Base-by-base conservation (phyloP, 1,284 basidiomycete genomes). In the Pseudozyma pruni region DNA sequence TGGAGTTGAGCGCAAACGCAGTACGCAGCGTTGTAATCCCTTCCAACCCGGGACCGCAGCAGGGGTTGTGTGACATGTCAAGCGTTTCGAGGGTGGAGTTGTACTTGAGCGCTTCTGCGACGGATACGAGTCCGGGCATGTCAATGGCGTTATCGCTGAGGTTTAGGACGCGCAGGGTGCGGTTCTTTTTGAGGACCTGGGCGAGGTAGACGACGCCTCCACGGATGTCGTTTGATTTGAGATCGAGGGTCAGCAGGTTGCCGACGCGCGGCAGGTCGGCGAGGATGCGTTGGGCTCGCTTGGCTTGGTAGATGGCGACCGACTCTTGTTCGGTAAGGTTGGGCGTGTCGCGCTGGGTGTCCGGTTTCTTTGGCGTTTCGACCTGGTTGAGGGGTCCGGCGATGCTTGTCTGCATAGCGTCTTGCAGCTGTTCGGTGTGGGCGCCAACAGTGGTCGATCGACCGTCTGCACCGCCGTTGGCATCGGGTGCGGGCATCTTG, bases 81-180 rank as follows among this genome's bases (percentile, higher is more conserved):
- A 98, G 87, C 1, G 94, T 98, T 82, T 98, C 95, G 20, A 99
- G 85, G 43, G 90, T 90, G 3, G 91, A 88, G 77, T 98, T 98
- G 83, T 95, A 96, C 89, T 96, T 96, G 82, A 98, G 84, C 13
- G 93, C 91, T 82, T 98, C 95, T 0, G 93, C 93, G 13, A 98
- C 86, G 0, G 87, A 85, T 0, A 91, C 88, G 13, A 98, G 85
- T 41, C 92, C 92, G 8, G 87, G 85, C 2, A 92, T 87, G 59
- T 95, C 94, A 19, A 98, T 88, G 81, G 90, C 92, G 83, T 98
- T 98, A 80, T 98, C 94, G 77, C 91, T 90, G 43, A 98, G 84
- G 81, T 97, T 98, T 29, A 97, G 86, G 13, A 97, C 90, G 81
- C 94, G 95, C 34, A 98, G 85, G 1, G 95, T 98, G 27, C 94